A percentile compares a stretch with the other conserved stretches of the same genome.
These are phyloP conservation scores for Saccharomyces jurei DNA, from an alignment of 805 yeast species.

Conservation along the genomic window DNA sequence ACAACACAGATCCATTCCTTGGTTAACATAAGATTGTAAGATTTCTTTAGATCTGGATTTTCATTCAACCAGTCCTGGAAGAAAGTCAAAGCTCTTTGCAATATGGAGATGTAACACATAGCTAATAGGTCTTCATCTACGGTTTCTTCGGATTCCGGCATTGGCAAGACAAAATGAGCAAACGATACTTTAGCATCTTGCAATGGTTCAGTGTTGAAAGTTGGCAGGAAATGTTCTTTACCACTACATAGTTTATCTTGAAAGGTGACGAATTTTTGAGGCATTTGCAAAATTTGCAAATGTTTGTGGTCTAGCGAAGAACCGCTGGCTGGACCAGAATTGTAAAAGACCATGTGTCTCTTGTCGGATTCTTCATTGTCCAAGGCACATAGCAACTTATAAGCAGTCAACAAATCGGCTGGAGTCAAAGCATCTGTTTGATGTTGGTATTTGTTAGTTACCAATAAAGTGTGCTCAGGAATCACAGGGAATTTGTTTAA, in stretches of 20 bases:
- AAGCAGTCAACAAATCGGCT: slow-evolving; percentile 55
- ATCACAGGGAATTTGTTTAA: slow-evolving; percentile 84
- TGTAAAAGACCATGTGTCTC: slow-evolving; percentile 75
- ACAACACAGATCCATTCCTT: slow-evolving; percentile 75
- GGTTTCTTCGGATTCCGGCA: slow-evolving; percentile 39
- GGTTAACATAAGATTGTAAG: slow-evolving; percentile 79
- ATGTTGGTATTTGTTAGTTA: slow-evolving; percentile 64
- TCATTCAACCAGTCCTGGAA: slow-evolving; percentile 43
- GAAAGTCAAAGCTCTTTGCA: slow-evolving; percentile 63
- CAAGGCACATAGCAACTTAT: slow-evolving; percentile 44
- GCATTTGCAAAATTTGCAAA: slow-evolving; percentile 73
- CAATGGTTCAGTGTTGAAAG: slow-evolving; percentile 48
- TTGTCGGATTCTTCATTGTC: slow-evolving; percentile 33
- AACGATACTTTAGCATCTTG: slow-evolving; percentile 55
- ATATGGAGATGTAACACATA: slow-evolving; percentile 59
- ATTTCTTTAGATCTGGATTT: slow-evolving; percentile 33
- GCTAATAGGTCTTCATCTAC: slow-evolving; percentile 55
- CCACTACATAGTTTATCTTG: slow-evolving; percentile 42
- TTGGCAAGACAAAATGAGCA: slow-evolving; percentile 73
- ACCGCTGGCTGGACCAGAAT: slow-evolving; percentile 82
- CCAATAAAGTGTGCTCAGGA: slow-evolving; percentile 67
- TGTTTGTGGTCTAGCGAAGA: slow-evolving; percentile 93
- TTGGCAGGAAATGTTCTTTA: slow-evolving; percentile 47
- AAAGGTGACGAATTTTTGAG: slow-evolving; percentile 48
- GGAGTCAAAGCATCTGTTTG: slow-evolving; percentile 70